Evolutionary conservation across 2,329 filamentous ascomycete genomes (phyloP), one percentile per base, ranked within the genome.

Genomic region (Hypoxylon sp.): DNA sequence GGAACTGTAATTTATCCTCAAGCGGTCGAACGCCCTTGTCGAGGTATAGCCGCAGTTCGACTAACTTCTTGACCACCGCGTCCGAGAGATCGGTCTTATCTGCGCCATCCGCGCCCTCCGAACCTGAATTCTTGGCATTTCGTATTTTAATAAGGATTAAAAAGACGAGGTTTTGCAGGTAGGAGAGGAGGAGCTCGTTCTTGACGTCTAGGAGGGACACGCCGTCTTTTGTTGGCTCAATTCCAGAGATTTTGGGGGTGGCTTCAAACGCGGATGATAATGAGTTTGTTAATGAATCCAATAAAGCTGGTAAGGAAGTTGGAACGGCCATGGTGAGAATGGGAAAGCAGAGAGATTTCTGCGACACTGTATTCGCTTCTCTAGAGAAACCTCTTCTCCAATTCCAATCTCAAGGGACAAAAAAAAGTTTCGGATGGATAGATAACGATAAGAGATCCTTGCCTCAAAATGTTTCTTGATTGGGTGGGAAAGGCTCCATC

Each of bases 141-240:
- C 93, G 89, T 19, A 98, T 80, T 76, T 97, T 95, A 38, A 97
- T 81, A 1, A 97, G 83, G 48, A 97, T 91, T 43, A 97, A 83
- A 73, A 97, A 97, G 48, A 96, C 93, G 3, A 98, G 88, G 75
- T 97, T 97, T 76, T 99, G 95, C 0, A 99, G 85, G 80, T 99
- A 99, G 3, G 95, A 95, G 41, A 99, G 89, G 17, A 99, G 89
- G n/a, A 99, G 86, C 78, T 99, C 96, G 81, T 97, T 98, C 83
- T 99, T 99, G 71, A 93, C 90, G 77, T 98, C 94, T 75, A 99
- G 90, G 0, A 99, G 89, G 0, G 96, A 98, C 64, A 99, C 96
- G 76, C 96, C 95, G 75, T 97, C 90, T 70, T 90, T 86, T 1
- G 92, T 91, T n/a, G 92, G 88, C 52, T 91, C 83, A 65, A 97